A percentile compares a stretch with the other conserved stretches of the same genome.
phyloP scores from a whole-genome alignment of 805 yeast genomes.

The Cephaloascus fragrans region DNA sequence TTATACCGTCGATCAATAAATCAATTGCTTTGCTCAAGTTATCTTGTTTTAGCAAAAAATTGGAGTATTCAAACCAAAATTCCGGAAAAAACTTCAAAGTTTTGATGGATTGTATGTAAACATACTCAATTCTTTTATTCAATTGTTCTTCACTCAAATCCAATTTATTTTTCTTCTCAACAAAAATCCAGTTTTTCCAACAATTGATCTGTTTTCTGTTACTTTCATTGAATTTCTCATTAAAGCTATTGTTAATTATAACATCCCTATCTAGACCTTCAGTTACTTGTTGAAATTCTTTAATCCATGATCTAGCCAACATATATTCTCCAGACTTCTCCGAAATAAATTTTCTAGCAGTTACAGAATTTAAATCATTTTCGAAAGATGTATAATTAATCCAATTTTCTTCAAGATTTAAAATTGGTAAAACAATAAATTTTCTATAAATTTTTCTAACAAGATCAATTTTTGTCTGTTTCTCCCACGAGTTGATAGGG shows the following conservation, averaged over 20 bases:
- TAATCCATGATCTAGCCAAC: constrained; percentile 72
- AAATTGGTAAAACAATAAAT: constrained; percentile 67
- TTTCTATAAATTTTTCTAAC: constrained; percentile 64
- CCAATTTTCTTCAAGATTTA: constrained; percentile 74
- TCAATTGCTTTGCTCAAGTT: constrained; percentile 23
- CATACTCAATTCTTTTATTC: constrained; percentile 53
- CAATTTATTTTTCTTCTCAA: constrained; percentile 70
- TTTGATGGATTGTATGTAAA: constrained; percentile 62
- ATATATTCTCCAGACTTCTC: constrained; percentile 79
- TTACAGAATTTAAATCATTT: constrained; percentile 58
- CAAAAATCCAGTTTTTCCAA: constrained; percentile 71
- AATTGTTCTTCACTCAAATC: constrained; percentile 41
- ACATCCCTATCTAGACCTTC: constrained; percentile 33
- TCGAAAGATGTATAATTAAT: constrained; percentile 75
- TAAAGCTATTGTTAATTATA: constrained; percentile 13
- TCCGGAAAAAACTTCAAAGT: constrained; percentile 58
- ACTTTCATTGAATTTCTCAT: constrained; percentile 10
- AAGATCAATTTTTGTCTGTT: constrained; percentile 69
- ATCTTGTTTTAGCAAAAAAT: constrained; percentile 17
- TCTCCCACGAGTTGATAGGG: constrained; percentile 76
- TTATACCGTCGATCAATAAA: constrained; percentile 42
- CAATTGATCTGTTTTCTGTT: constrained; percentile 33
- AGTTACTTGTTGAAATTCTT: constrained; percentile 57
- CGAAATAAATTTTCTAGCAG: constrained; percentile 77
- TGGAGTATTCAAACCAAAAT: constrained; percentile 60